Evolutionary conservation across 192 early-diverging fungal genomes (phyloP), one percentile per base, ranked within the genome.

Genomic region (Coemansia sp.): DNA sequence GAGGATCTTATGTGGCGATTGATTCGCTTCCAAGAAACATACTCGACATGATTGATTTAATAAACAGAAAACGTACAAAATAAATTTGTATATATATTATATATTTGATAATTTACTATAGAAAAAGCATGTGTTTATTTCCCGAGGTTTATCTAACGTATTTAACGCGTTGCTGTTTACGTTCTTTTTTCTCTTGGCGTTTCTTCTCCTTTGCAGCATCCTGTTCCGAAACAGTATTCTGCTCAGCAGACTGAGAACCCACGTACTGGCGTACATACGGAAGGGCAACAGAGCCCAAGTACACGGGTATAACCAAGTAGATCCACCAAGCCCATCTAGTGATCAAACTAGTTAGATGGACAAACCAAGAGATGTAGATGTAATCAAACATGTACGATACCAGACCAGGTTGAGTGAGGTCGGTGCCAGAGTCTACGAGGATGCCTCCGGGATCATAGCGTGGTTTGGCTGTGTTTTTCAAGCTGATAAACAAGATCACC

Each of bases 311-410:
- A 3, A 46, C 46, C 60, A 74, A 9, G 25, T 74, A 79, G 39
- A 79, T 10, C 17, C 33, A 20, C 77, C 71, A 79, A 7, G 68
- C 61, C 58, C 67, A 71, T 5, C 32, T 39, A 0, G 67, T 69
- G 13, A 60, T 23, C 53, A 79, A 20, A 18, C 71, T 62, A 7
- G 66, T 56, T 33, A 71, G 22, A 26, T 88, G 86, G 27, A 85
- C 85, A 47, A 85, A 80, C 88, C 88, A 90, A 15, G 86, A 84
- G 26, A 92, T 76, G 42, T 92, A 92, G 42, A 92, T 86, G 39
- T 89, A 81, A 48, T 92, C 90, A 60, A 90, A 92, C 66, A 85
- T 83, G 49, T 90, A 90, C 26, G 85, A 77, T 5, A 78, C 67
- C 27, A 83, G 35, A 0, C 81, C 81, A 13, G 71, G 53, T 33